Percentiles rank a stretch among this genome's conserved stretches.
These are phyloP conservation scores for Arthroderma uncinatum DNA, from an alignment of 2,329 filamentous ascomycete genomes.

Conservation along the genomic window DNA sequence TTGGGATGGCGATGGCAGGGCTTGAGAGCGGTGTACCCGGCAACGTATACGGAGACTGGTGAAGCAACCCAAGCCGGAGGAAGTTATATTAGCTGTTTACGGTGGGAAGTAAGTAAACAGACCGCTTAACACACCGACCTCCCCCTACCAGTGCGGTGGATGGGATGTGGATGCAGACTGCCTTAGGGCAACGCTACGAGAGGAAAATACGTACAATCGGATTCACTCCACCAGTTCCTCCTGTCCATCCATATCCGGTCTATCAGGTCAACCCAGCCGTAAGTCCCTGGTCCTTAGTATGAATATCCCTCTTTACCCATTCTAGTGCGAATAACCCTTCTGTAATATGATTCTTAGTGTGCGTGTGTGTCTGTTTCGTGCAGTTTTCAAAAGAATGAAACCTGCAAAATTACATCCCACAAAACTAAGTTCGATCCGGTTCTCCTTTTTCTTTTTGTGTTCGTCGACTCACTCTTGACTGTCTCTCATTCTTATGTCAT, in stretches of 20 bases:
- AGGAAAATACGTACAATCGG: not conserved
- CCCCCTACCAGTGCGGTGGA: not conserved
- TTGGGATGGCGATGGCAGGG: not conserved
- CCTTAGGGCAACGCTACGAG: not conserved
- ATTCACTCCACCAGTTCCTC: not conserved
- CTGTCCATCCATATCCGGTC: not conserved
- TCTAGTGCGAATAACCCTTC: too few species aligned
- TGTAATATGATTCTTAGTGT: too few species aligned
- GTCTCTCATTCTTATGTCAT: not conserved
- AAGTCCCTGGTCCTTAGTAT: too few species aligned
- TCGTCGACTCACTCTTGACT: not conserved
- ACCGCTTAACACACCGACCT: conserved; percentile 1
- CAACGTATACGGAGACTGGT: not conserved
- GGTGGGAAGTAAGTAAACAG: not conserved
- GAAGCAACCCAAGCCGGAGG: not conserved
- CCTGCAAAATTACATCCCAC: conserved; percentile 5
- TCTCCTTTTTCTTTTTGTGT: not conserved
- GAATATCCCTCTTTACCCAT: too few species aligned
- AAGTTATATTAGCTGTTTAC: not conserved
- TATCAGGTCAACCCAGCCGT: not conserved
- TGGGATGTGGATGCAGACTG: not conserved
- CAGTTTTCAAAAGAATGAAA: not conserved
- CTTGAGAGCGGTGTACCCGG: conserved; percentile 4
- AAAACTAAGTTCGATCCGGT: not conserved
- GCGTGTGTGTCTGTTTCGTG: too few species aligned